A percentile compares a stretch with the other conserved stretches of the same genome.
These are phyloP conservation scores for Suillus placidus DNA, from an alignment of 768 basidiomycete species.

Conservation along the genomic window DNA sequence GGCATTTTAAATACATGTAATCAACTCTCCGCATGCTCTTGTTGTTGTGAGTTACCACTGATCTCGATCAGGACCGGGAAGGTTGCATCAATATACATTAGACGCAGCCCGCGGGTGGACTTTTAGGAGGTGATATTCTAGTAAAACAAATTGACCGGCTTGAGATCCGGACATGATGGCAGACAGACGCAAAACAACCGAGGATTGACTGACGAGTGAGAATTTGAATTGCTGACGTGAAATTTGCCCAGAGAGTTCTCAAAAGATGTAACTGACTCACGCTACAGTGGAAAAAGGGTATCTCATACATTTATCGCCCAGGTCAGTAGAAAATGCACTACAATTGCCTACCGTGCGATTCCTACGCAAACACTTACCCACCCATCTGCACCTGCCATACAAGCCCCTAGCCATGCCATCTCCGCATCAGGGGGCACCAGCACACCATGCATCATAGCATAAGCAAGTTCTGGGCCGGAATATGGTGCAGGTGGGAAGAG, in stretches of 20 bases:
- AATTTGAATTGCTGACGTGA: background rate
- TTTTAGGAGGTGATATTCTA: background rate
- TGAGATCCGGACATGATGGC: background rate
- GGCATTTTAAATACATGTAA: background rate
- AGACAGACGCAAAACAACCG: background rate
- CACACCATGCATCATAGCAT: slow-evolving; percentile 85
- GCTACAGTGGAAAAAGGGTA: slow-evolving; percentile 1
- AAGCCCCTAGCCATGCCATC: slow-evolving; percentile 92
- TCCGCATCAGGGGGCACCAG: slow-evolving; percentile 82
- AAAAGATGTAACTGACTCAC: background rate
- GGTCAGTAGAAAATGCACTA: background rate
- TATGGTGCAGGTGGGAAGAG: slow-evolving; percentile 66
- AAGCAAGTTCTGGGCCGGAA: slow-evolving; percentile 58
- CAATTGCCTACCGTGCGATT: slow-evolving; percentile 36
- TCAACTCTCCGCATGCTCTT: background rate
- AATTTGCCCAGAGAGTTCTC: background rate
- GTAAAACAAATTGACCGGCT: background rate
- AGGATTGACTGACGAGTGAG: background rate
- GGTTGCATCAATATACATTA: background rate
- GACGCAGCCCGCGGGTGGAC: background rate
- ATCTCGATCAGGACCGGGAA: background rate
- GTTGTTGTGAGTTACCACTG: background rate
- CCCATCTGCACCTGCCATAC: slow-evolving; percentile 91
- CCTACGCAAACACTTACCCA: slow-evolving; percentile 92
- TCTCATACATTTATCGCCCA: background rate